Conservation (phyloP, 345 rosid genomes). For the Angophora floribunda region DNA sequence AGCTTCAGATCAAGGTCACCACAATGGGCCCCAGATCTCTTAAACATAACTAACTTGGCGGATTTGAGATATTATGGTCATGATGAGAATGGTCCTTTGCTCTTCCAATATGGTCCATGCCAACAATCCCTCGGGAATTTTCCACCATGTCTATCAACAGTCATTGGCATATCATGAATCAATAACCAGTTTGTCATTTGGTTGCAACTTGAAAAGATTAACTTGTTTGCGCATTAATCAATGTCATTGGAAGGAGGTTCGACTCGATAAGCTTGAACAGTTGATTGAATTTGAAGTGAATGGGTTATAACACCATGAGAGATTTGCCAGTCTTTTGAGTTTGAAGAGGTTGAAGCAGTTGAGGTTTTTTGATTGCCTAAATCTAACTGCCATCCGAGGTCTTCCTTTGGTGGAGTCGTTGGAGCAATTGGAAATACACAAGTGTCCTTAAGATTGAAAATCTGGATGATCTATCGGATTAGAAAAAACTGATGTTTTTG, state of each 20-base stretch:
- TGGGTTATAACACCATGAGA: not conserved
- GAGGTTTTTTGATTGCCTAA: not conserved
- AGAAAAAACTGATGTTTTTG: not conserved
- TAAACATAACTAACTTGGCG: not conserved
- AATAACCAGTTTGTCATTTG: not conserved
- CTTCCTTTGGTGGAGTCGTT: not conserved
- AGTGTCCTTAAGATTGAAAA: not conserved
- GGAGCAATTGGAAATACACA: not conserved
- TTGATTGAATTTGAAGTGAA: not conserved
- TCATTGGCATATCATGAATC: not conserved
- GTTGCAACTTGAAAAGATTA: not conserved
- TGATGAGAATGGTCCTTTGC: no score
- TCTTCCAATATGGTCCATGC: no score
- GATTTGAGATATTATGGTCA: no score
- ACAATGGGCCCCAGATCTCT: not conserved
- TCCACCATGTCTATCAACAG: not conserved
- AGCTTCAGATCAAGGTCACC: not conserved
- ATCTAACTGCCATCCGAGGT: not conserved
- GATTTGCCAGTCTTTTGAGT: not conserved
- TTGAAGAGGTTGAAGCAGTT: not conserved
- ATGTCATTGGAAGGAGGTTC: not conserved
- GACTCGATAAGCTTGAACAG: not conserved
- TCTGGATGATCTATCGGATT: not conserved
- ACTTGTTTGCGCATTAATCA: rapidly evolving
- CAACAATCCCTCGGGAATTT: no score